These are phyloP conservation scores for Castanea crenata DNA, from an alignment of 306 rosid genomes.

Conservation along the genomic window DNA sequence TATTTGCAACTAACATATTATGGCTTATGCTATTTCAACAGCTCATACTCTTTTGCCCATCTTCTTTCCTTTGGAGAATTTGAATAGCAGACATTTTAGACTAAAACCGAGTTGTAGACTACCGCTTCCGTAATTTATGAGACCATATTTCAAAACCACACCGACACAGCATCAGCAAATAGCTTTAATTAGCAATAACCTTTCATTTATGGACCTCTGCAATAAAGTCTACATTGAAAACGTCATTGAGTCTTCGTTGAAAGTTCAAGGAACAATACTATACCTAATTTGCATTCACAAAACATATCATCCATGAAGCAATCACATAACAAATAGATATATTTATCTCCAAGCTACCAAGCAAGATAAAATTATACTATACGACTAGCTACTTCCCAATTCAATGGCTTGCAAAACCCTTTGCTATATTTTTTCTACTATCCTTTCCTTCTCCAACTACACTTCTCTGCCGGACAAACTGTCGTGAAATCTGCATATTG, in stretches of 20 bases:
- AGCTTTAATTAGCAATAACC: background rate
- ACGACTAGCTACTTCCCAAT: background rate
- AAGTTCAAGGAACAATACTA: background rate
- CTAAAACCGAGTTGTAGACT: background rate
- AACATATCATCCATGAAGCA: too few relatives aligned
- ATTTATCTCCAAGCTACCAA: too few relatives aligned
- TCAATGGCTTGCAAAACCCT: conserved; percentile 36
- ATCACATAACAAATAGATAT: too few relatives aligned
- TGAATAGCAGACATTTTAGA: background rate
- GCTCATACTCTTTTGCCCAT: background rate
- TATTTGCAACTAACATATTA: too few relatives aligned
- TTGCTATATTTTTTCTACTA: conserved; percentile 1
- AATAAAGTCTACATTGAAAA: background rate
- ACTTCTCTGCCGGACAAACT: conserved; percentile 22
- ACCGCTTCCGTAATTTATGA: background rate
- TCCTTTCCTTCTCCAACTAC: conserved; percentile 28
- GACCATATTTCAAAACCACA: background rate
- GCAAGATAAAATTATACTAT: too few relatives aligned
- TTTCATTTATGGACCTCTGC: background rate
- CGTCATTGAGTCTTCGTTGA: too few relatives aligned
- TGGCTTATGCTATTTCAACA: too few relatives aligned
- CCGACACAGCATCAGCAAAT: background rate
- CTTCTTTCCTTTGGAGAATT: background rate
- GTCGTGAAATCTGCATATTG: conserved; percentile 37
- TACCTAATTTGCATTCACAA: background rate